phyloP scores from a whole-genome alignment of 257 asterid genomes.

The Mitragyna speciosa region DNA sequence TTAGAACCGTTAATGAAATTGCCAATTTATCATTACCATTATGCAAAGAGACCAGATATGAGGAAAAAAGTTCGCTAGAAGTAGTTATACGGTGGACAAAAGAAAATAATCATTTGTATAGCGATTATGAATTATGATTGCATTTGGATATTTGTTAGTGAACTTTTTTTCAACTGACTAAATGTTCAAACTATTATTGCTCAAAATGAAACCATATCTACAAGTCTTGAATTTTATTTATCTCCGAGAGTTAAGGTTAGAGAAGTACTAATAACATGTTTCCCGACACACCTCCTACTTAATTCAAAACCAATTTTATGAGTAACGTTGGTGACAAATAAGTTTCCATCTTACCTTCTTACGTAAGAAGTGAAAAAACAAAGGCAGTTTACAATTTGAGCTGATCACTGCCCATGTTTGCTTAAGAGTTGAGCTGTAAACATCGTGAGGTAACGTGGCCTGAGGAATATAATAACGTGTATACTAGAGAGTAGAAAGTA shows the following conservation, averaged over 20 bases:
- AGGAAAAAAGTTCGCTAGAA: not conserved
- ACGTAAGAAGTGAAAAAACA: slow-evolving; percentile 8
- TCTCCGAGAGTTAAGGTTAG: not conserved
- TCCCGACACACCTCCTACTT: too few species aligned
- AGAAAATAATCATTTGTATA: not conserved
- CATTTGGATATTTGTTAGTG: not conserved
- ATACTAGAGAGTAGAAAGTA: slow-evolving; percentile 29
- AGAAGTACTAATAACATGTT: not conserved
- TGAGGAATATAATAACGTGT: slow-evolving; percentile 86
- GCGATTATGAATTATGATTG: not conserved
- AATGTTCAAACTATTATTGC: not conserved
- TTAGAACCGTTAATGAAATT: not conserved
- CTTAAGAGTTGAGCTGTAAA: slow-evolving; percentile 68
- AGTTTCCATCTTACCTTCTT: too few species aligned
- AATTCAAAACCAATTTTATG: not conserved
- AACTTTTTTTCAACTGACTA: not conserved
- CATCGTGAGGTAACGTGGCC: slow-evolving; percentile 94
- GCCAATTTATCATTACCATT: not conserved
- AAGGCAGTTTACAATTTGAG: slow-evolving; percentile 2
- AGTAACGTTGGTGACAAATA: not conserved
- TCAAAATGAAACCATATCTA: not conserved
- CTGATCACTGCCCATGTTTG: not conserved
- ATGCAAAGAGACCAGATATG: not conserved
- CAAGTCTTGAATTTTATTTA: not conserved
- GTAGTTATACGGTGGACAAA: not conserved